Base-by-base conservation (phyloP, 2,329 filamentous ascomycete species). In the Curvularia spicifera region DNA sequence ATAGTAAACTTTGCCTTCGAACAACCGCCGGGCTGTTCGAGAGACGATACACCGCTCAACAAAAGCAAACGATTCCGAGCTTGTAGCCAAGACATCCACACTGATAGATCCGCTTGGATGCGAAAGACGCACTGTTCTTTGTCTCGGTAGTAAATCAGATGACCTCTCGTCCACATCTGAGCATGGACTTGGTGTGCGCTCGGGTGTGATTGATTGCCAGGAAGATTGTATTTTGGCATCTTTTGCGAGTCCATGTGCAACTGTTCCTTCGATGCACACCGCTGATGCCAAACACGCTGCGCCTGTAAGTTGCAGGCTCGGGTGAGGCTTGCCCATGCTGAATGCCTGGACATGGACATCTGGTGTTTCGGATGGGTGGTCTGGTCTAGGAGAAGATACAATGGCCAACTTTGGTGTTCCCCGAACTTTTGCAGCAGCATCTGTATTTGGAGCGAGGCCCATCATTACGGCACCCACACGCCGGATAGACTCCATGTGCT, bases 401-500 rank as follows among this genome's bases (percentile, higher is more conserved):
- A 88, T 74, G 9, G 81, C 83, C 29, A 89, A 84, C 70, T 89
- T 89, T 1, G 88, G 87, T 5, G 84, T 86, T 0, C 82, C 81
- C 0, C 82, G 80, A 6, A 82, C 81, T 2, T 77, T 78, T 1
- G 59, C 66, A 10, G 72, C 72, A 20, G 65, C 64, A 5, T 76
- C 76, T 1, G 73, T 71, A 1, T 77, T 73, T 4, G 71, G 66
- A 4, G 81, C 80, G 40, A 90, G 76, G 0, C 86, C 86, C 87
- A 90, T 90, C 22, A 77, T 75, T 0, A 82, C 79, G 0, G 85
- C 83, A 0, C 84, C 87, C 48, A 80, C 78, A 28, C 79, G 78
- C 1, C 87, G 80, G 48, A 89, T 86, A 0, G 76, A 74, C 54
- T 89, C 86, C 26, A 90, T 76, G 1, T 75, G 79, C 0, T 61